These are phyloP conservation scores for Fragaria vesca DNA, from an alignment of 306 rosid genomes.

Conservation along the genomic window DNA sequence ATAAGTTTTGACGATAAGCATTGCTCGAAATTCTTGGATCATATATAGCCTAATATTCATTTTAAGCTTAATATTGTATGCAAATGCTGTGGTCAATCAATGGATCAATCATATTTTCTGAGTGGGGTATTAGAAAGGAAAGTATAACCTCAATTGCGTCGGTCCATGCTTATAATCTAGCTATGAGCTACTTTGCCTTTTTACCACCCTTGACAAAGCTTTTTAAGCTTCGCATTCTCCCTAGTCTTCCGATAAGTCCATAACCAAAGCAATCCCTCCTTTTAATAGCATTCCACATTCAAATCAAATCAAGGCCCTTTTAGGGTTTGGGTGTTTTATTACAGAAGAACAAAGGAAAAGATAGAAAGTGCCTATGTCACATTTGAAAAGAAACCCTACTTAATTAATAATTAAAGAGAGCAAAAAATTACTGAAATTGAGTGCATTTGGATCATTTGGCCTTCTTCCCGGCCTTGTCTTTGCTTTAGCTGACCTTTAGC, in stretches of 20 bases:
- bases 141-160: conserved; percentile 15
- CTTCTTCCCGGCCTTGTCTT: conserved; percentile 37
- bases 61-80: neutral
- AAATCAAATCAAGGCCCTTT: conserved; percentile 41
- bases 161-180: conserved; percentile 10
- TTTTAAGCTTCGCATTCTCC: conserved; percentile 29
- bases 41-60: neutral
- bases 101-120: conserved; percentile 56
- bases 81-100: conserved; percentile 40
- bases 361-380: conserved; percentile 48
- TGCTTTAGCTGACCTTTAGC: conserved; percentile 31
- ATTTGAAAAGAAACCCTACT: conserved; percentile 15
- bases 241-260: neutral
- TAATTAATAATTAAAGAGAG: neutral
- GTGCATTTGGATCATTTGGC: conserved; percentile 35
- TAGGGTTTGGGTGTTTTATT: conserved; percentile 70
- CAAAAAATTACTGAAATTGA: conserved; percentile 13
- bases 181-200: conserved; percentile 15
- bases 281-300: conserved; percentile 32
- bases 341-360: conserved; percentile 39
- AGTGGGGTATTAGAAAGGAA: conserved; percentile 30
- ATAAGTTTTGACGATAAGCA: neutral
- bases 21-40: neutral
- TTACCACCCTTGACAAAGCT: conserved; percentile 30
- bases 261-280: conserved; percentile 4